Evolutionary conservation across 192 early-diverging fungal genomes (phyloP), one percentile per base, ranked within the genome.

Genomic region (Dissophora globulifera): DNA sequence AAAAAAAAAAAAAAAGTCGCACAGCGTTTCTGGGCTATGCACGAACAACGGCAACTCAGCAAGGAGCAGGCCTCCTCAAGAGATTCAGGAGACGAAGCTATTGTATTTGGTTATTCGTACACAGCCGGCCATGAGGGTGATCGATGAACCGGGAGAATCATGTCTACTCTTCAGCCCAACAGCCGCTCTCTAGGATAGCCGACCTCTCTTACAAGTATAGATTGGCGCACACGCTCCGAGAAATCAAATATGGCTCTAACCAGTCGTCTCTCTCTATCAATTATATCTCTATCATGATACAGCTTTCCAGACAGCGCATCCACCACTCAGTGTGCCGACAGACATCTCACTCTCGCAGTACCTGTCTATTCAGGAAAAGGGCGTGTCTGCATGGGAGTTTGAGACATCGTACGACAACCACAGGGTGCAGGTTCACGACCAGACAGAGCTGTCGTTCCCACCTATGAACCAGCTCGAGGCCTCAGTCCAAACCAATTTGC

Each of bases 321-420:
- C 92, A n/a, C 92, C 90, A 23, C 86, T 89, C 41, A 90, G 89
- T 66, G 75, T 91, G 11, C 76, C 88, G 48, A 94, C 92, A 16
- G 87, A 91, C 62, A 88, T 94, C 26, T 92, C 92, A 6, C 58
- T 88, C 26, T 87, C 90, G 43, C 92, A 94, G 74, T 82, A 89
- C 58, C 62, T 86, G 33, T 87, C 86, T 29, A 92, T 94, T 48
- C 88, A 90, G 57, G 92, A 94, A 67, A 91, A 91, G 78, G 92
- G 92, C 33, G 92, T 94, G 5, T 87, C 88, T 26, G 92, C 92
- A n/a, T 94, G 91, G 89, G 90, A 94, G 79, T 92, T 94, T 82
- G 91, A 89, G 48, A 81, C 90, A 19, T 83, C 86, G 43, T 65
- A 85, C 31, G 79, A 88, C 48, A 89, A 85, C 50, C 83, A 83